phyloP scores from a whole-genome alignment of 1,139 yeast species.

The Diutina sp. region DNA sequence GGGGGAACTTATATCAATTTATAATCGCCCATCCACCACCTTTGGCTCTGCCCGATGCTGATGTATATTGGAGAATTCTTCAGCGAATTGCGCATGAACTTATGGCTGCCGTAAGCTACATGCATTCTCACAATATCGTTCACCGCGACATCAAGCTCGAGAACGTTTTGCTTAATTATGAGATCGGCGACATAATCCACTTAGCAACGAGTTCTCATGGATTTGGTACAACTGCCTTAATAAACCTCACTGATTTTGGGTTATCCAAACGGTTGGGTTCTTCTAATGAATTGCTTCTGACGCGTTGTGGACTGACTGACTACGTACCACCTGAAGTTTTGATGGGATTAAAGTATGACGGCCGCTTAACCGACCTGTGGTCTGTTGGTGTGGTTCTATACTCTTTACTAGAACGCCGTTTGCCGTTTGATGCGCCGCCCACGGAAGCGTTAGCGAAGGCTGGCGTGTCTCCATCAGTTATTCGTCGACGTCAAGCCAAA shows the following conservation, averaged over 20 bases:
- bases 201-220: constrained; percentile 12
- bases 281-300: constrained; percentile 49
- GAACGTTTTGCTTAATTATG: constrained; percentile 45
- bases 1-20: constrained; percentile 73
- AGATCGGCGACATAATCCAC: neutral
- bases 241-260: constrained; percentile 77
- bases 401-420: constrained; percentile 66
- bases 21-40: constrained; percentile 23
- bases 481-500: constrained; percentile 36
- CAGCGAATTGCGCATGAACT: constrained; percentile 59
- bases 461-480: constrained; percentile 32
- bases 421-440: constrained; percentile 73
- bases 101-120: constrained; percentile 53
- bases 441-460: constrained; percentile 15
- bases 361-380: constrained; percentile 87
- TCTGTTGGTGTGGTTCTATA: constrained; percentile 85
- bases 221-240: constrained; percentile 16
- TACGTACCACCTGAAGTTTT: constrained; percentile 88
- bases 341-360: constrained; percentile 85
- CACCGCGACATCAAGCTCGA: constrained; percentile 88
- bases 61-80: constrained; percentile 29
- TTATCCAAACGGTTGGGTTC: constrained; percentile 57
- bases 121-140: constrained; percentile 55
- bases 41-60: constrained; percentile 15
- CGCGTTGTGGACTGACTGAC: constrained; percentile 93